phyloP scores from a whole-genome alignment of 2,329 filamentous ascomycete genomes.

The Hortaea werneckii region DNA sequence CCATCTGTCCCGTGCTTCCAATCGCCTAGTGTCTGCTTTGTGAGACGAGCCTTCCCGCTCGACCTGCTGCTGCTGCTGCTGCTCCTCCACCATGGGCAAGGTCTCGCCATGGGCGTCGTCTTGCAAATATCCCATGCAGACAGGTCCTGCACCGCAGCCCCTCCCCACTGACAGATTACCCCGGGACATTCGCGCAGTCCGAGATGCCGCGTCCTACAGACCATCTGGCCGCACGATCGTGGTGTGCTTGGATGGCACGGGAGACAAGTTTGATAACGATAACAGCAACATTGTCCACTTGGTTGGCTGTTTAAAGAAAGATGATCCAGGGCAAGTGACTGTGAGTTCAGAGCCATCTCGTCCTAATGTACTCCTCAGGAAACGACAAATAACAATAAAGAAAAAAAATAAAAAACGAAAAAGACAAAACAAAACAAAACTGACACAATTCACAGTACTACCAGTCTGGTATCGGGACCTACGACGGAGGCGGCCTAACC shows the following conservation, averaged over 20 bases:
- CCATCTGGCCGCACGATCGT: constrained; percentile 26
- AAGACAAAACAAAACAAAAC: not conserved
- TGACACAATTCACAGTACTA: constrained; percentile 21
- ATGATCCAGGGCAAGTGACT: constrained; percentile 26
- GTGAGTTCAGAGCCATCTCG: not conserved
- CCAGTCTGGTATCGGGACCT: constrained; percentile 39
- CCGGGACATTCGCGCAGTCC: constrained; percentile 21
- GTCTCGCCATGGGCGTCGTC: not conserved
- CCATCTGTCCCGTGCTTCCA: too few species aligned
- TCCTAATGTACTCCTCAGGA: too few species aligned
- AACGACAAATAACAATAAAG: too few species aligned
- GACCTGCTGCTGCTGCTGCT: too few species aligned
- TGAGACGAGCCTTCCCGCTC: too few species aligned
- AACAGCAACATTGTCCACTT: constrained; percentile 38
- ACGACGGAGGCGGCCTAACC: constrained; percentile 30
- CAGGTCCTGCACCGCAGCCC: not conserved
- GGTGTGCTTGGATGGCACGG: constrained; percentile 36
- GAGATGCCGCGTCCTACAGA: constrained; percentile 12
- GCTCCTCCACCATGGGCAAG: not conserved
- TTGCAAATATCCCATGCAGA: not conserved
- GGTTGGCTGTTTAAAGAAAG: constrained; percentile 35
- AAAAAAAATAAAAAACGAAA: too few species aligned
- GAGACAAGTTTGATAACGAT: constrained; percentile 35
- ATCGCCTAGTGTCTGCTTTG: too few species aligned
- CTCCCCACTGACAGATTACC: constrained; percentile 12